These are phyloP conservation scores for Hypomontagnella monticulosa DNA, from an alignment of 495 filamentous ascomycete species.

Conservation along the genomic window DNA sequence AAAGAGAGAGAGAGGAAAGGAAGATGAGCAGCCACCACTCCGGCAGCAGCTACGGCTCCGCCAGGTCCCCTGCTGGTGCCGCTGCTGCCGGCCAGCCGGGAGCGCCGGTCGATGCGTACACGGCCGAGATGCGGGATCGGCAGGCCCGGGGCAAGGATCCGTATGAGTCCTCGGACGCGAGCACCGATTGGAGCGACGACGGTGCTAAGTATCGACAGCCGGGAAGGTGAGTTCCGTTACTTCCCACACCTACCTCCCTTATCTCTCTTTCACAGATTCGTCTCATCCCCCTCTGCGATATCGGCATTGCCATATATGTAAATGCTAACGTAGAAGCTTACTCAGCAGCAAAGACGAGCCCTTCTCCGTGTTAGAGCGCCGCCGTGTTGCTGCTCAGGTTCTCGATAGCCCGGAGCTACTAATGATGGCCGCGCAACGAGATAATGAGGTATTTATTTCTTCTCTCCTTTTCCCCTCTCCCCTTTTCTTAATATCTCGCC, in stretches of 20 bases:
- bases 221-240: constrained; percentile 15
- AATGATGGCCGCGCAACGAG: constrained; percentile 62
- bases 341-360: constrained; percentile 35
- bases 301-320: not conserved
- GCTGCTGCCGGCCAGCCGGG: not conserved
- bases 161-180: constrained; percentile 48
- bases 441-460: constrained; percentile 52
- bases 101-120: constrained; percentile 37
- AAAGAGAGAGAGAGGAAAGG: not conserved
- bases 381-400: constrained; percentile 54
- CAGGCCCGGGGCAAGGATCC: constrained; percentile 65
- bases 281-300: not conserved
- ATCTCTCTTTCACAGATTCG: too few relatives aligned
- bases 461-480: constrained; percentile 4
- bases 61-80: constrained; percentile 4
- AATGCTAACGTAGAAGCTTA: not conserved
- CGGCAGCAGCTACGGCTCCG: constrained; percentile 11
- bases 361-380: constrained; percentile 47
- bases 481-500: not conserved
- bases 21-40: not conserved
- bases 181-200: constrained; percentile 29
- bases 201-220: constrained; percentile 11
- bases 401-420: constrained; percentile 62
- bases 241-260: not conserved
- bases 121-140: constrained; percentile 57